Conservation (phyloP, 352 stramenopile species). For the Globisporangium uncinulatum region DNA sequence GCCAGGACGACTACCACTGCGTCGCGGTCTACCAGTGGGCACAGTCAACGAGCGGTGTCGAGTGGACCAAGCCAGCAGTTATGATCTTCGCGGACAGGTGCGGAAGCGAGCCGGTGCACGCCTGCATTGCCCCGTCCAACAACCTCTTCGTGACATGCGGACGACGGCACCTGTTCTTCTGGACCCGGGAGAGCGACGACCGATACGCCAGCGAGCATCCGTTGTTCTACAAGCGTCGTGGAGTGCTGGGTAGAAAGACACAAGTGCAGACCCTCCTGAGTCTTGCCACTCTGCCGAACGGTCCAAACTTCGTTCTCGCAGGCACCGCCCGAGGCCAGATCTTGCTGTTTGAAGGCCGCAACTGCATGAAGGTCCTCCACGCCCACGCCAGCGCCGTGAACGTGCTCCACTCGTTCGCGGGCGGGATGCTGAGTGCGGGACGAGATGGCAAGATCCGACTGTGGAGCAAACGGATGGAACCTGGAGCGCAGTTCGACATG, state of each 20-base stretch:
- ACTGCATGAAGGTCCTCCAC: conserved; percentile 62
- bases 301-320: conserved; percentile 48
- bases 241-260: conserved; percentile 57
- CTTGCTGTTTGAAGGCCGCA: conserved; percentile 75
- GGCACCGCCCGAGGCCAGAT: conserved; percentile 71
- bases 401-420: conserved; percentile 43
- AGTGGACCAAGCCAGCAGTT: conserved; percentile 46
- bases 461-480: conserved; percentile 73
- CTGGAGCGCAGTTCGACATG: conserved; percentile 69
- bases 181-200: conserved; percentile 54
- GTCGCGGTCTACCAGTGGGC: conserved; percentile 79
- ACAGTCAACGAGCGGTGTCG: conserved; percentile 16
- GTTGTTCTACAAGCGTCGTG: conserved; percentile 41
- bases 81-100: conserved; percentile 55
- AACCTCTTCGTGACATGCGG: conserved; percentile 65
- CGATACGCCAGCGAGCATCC: conserved; percentile 41
- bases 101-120: conserved; percentile 43
- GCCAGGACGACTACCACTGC: conserved; percentile 61
- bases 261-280: conserved; percentile 69
- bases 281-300: conserved; percentile 35
- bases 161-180: conserved; percentile 66
- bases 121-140: conserved; percentile 25
- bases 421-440: conserved; percentile 58
- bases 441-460: conserved; percentile 70
- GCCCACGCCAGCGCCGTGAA: conserved; percentile 61